These are phyloP conservation scores for Capronia epimyces DNA, from an alignment of 2,329 filamentous ascomycete genomes.

Conservation along the genomic window DNA sequence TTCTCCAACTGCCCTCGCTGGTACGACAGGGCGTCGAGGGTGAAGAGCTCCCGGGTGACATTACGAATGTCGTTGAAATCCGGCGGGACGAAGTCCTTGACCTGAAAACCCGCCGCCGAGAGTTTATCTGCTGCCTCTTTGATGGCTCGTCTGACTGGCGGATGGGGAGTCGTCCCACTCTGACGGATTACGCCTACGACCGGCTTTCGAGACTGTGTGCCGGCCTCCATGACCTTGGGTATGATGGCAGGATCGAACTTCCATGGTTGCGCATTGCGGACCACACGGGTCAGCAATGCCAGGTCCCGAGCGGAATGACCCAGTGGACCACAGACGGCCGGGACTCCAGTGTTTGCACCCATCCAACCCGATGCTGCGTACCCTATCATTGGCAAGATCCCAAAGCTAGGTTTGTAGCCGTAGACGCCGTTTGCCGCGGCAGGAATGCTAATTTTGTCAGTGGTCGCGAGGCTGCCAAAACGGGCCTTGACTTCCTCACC, in stretches of 20 bases:
- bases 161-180: slow-evolving; percentile 50
- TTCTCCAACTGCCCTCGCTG: slow-evolving; percentile 32
- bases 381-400: slow-evolving; percentile 35
- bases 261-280: slow-evolving; percentile 48
- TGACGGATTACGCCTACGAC: slow-evolving; percentile 55
- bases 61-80: slow-evolving; percentile 33
- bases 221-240: slow-evolving; percentile 38
- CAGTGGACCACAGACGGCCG: slow-evolving; percentile 49
- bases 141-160: slow-evolving; percentile 53
- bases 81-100: slow-evolving; percentile 33
- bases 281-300: slow-evolving; percentile 39
- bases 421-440: slow-evolving; percentile 50
- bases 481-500: slow-evolving; percentile 16
- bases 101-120: slow-evolving; percentile 30
- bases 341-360: slow-evolving; percentile 36
- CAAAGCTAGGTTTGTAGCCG: slow-evolving; percentile 46
- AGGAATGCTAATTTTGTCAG: slow-evolving; percentile 33
- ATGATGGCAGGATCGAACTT: slow-evolving; percentile 46
- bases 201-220: slow-evolving; percentile 43
- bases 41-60: slow-evolving; percentile 35
- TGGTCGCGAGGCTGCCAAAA: background rate
- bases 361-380: slow-evolving; percentile 8
- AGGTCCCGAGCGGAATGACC: slow-evolving; percentile 49
- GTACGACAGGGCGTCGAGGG: slow-evolving; percentile 36
- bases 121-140: slow-evolving; percentile 42